Evolutionary conservation across 2,329 filamentous ascomycete species (phyloP), one percentile per base, ranked within the genome.

Genomic region (Trichoderma aggressivum): DNA sequence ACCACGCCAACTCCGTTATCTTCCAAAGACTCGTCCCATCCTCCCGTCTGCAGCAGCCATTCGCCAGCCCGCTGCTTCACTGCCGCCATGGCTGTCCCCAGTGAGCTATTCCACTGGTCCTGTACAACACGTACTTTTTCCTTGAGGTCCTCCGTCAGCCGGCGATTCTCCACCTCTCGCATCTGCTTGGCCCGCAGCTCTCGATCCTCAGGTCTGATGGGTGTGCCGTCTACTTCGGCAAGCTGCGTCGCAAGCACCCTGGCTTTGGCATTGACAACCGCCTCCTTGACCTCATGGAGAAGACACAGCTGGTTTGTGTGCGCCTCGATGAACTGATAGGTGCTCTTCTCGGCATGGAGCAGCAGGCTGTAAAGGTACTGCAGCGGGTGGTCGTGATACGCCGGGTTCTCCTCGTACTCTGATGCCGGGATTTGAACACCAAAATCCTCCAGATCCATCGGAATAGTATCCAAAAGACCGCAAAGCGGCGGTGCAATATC

Each of bases 271-370:
- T 86, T 86, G 78, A 93, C 91, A 2, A 93, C 89, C 0, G 91
- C 91, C 68, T 92, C 93, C 78, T 94, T 93, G 67, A 97, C 94
- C 81, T 98, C 94, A 77, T 98, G 96, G 70, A 97, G 82, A 47
- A 98, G 85, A 77, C 95, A 98, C 28, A 97, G 86, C 39, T 98
- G 84, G 78, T 98, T 98, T 34, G 90, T 95, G 83, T 98, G 95
- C 7, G 90, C 92, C 83, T 98, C 96, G 77, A 98, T 98, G 81
- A 97, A 98, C 80, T 98, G 96, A 78, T 97, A 97, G 10, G 94
- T 95, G 76, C 92, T 94, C 83, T 96, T 97, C 79, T 97, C 93
- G 0, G 94, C 92, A 77, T 98, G 95, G 7, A 91, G 88, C 10
- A 99, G 86, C 28, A 98, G 84, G 60, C 90, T 92, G 80, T 94